Evolutionary conservation across 257 asterid species (phyloP).

Genomic region (Solanum tarijense): DNA sequence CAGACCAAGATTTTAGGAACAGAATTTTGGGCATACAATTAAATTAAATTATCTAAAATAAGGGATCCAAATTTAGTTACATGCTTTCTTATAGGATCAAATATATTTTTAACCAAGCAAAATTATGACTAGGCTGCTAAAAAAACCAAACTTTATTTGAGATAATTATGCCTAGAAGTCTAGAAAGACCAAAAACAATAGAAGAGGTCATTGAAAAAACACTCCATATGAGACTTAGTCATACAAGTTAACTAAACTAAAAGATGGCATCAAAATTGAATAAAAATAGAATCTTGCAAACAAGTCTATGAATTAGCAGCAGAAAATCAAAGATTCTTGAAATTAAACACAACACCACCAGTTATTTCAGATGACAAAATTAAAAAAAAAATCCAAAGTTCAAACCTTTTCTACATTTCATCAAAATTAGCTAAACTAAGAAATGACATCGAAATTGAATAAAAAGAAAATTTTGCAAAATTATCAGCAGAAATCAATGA

Average conservation of each 20-base stretch:
- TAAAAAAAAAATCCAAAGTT: neutral
- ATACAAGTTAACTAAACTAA: neutral
- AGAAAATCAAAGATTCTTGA: neutral
- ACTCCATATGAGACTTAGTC: neutral
- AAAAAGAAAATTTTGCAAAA: neutral
- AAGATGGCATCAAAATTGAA: neutral
- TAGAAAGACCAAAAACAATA: neutral
- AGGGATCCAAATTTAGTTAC: neutral
- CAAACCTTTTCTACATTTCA: neutral
- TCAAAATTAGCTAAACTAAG: neutral
- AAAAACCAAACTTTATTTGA: neutral
- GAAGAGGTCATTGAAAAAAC: neutral
- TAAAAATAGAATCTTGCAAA: neutral
- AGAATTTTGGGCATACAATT: slow-evolving; percentile 4
- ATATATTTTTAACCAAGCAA: neutral
- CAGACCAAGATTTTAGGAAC: slow-evolving; percentile 13
- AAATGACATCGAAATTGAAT: neutral
- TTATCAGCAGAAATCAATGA: neutral
- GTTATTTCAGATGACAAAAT: neutral
- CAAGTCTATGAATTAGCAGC: neutral
- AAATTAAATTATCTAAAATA: neutral
- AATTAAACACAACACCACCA: neutral
- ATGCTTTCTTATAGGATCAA: neutral
- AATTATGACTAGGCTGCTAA: neutral
- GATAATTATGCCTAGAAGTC: neutral